phyloP scores from a whole-genome alignment of 352 stramenopile species.

The Globisporangium parvum region DNA sequence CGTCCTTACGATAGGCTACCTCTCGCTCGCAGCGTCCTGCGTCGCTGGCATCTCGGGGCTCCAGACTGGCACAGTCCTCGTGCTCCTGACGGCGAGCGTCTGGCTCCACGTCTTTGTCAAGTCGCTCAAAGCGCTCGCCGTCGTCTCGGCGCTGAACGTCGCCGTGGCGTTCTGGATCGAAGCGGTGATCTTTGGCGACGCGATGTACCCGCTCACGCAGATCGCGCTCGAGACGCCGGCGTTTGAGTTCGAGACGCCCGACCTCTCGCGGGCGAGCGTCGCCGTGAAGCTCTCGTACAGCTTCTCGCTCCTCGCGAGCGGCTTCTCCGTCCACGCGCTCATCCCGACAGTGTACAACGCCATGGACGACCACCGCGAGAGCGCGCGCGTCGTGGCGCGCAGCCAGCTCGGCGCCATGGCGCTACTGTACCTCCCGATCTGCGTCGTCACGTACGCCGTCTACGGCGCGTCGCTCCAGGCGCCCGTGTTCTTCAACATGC shows the following conservation, averaged over 20 bases:
- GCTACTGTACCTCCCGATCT: conserved; percentile 68
- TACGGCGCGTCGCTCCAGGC: conserved; percentile 71
- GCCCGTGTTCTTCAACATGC: conserved; percentile 82
- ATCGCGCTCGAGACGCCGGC: conserved; percentile 54
- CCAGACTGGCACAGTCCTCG: conserved; percentile 45
- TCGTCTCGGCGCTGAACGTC: conserved; percentile 70
- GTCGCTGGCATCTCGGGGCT: conserved; percentile 56
- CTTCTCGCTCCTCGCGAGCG: conserved; percentile 56
- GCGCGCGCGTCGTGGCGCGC: conserved; percentile 35
- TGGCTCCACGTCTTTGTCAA: conserved; percentile 68
- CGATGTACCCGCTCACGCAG: conserved; percentile 77
- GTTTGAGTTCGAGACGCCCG: conserved; percentile 62
- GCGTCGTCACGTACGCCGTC: conserved; percentile 67
- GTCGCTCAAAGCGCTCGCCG: conserved; percentile 47
- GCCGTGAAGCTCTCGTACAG: conserved; percentile 66
- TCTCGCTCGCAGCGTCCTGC: conserved; percentile 50
- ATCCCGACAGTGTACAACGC: conserved; percentile 74
- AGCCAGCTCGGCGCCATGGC: conserved; percentile 46
- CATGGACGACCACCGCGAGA: conserved; percentile 57
- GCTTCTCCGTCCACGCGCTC: conserved; percentile 65
- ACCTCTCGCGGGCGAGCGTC: conserved; percentile 44
- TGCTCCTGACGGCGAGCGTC: conserved; percentile 38
- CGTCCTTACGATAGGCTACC: conserved; percentile 22
- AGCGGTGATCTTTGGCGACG: conserved; percentile 73
- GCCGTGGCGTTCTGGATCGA: conserved; percentile 77